Base-by-base conservation (phyloP, 1,284 basidiomycete genomes). In the Inonotus hispidus region DNA sequence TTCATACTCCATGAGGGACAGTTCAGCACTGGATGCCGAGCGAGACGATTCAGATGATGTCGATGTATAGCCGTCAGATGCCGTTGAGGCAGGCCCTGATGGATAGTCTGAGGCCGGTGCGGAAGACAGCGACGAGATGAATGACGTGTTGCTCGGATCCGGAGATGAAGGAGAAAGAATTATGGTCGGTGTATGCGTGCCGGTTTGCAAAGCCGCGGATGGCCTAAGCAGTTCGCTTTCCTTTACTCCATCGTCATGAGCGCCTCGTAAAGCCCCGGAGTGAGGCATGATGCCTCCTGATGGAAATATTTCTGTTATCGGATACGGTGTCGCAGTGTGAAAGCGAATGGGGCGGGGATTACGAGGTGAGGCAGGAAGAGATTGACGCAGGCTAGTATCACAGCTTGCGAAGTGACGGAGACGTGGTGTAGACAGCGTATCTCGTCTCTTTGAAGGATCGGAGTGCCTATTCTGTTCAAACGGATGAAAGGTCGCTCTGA, bases 151-250 rank as follows among this genome's bases (percentile, higher is more conserved):
- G 3, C 50, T 46, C 19, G 58, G 2, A 27, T 19, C 27, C 8
- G 58, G 25, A 16, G 60, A 49, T n/a, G 61, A 54, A 39, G 60
- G 49, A 8, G 61, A 58, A n/a, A 62, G 56, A 16, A 58, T 54
- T n/a, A 62, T 62, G 11, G 61, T 43, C 29, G 61, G 61, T 13
- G 41, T 2, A 19, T 39, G 56, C 10, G 43, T 45, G 25, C 11
- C 13, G 25, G 16, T 47, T 19, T 38, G 41, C 8, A 46, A 21
- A 10, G 56, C 16, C 7, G 41, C 49, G 39, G 29, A 35, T 3
- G 35, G 19, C 13, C 38, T n/a, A 25, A 16, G 45, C 27, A 41
- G 27, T 35, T 27, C 37, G 5, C 55, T 37, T 25, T 38, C 55
- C 43, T 38, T 25, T 14, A 37, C 29, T 21, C 41, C 29, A n/a